phyloP scores from a whole-genome alignment of 1,139 yeast genomes.

The Saccharomyces pastorianus region DNA sequence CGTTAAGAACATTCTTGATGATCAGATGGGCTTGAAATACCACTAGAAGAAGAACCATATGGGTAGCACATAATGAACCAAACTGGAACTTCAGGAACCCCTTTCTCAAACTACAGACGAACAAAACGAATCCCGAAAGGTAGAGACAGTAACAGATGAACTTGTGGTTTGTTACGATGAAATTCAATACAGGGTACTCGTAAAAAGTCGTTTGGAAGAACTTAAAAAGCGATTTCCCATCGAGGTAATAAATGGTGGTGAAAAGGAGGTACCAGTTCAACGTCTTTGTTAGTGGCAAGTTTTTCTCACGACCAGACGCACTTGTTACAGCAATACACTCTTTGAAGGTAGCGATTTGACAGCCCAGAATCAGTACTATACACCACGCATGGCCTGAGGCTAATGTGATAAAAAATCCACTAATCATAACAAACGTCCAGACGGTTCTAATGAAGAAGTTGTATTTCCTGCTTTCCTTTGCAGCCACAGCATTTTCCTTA shows the following conservation, averaged over 20 bases:
- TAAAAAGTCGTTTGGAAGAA: conserved; percentile 36
- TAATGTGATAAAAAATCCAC: conserved; percentile 58
- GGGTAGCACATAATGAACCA: conserved; percentile 88
- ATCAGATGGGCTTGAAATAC: conserved; percentile 93
- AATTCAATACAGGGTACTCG: conserved; percentile 38
- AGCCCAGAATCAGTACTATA: conserved; percentile 57
- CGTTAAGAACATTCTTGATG: conserved; percentile 80
- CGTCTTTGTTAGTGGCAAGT: conserved; percentile 73
- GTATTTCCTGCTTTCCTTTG: conserved; percentile 23
- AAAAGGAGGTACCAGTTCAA: conserved; percentile 83
- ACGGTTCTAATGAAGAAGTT: conserved; percentile 75
- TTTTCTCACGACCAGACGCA: conserved; percentile 76
- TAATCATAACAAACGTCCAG: conserved; percentile 91
- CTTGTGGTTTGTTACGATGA: conserved; percentile 60
- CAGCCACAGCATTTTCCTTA: conserved; percentile 1
- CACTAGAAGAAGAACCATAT: conserved; percentile 83
- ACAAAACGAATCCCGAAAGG: conserved; percentile 80
- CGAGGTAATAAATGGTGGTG: conserved; percentile 79
- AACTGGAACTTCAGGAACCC: conserved; percentile 89
- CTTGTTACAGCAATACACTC: conserved; percentile 85
- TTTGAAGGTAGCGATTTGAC: conserved; percentile 78
- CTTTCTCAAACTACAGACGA: conserved; percentile 82
- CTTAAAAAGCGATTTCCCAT: conserved; percentile 73
- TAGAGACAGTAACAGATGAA: conserved; percentile 78
- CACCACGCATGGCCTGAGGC: conserved; percentile 87